These are phyloP conservation scores for Boletus mariae DNA, from an alignment of 1,284 basidiomycete genomes.

Conservation along the genomic window DNA sequence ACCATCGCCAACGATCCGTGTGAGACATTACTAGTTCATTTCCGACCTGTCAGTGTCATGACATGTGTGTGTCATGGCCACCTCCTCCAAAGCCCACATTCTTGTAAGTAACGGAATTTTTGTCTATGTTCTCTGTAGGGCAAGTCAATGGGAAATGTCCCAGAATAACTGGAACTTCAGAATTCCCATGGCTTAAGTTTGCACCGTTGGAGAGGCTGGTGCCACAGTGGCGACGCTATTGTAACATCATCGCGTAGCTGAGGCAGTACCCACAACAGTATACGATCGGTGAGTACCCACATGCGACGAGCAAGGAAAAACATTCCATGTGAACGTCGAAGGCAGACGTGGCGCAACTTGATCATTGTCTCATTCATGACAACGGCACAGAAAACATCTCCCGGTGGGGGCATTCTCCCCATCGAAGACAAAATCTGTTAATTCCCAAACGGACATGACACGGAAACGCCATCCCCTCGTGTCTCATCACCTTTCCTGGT, in stretches of 20 bases:
- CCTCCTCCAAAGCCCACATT: background rate
- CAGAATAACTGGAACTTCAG: background rate
- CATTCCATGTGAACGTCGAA: background rate
- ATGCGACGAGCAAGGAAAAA: background rate
- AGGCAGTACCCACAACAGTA: background rate
- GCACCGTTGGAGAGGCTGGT: background rate
- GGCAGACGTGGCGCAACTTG: slow-evolving; percentile 4
- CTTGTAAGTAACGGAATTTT: slow-evolving; percentile 6
- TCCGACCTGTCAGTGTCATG: slow-evolving; percentile 1
- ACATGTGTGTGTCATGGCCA: slow-evolving; percentile 1
- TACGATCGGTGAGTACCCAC: background rate
- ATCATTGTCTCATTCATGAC: slow-evolving; percentile 1
- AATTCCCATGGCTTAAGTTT: slow-evolving; percentile 1
- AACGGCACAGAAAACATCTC: slow-evolving; percentile 2
- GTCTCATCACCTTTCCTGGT: slow-evolving; percentile 1
- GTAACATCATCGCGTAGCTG: background rate
- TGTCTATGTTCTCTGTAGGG: background rate
- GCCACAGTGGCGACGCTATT: background rate
- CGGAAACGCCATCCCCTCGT: background rate
- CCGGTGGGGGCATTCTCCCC: slow-evolving; percentile 1
- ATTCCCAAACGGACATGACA: slow-evolving; percentile 5
- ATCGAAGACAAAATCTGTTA: slow-evolving; percentile 6
- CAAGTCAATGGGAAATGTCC: background rate
- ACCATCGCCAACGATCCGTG: background rate
- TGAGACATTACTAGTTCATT: slow-evolving; percentile 18